phyloP scores from a whole-genome alignment of 352 stramenopile genomes.

The Globisporangium ultimum region DNA sequence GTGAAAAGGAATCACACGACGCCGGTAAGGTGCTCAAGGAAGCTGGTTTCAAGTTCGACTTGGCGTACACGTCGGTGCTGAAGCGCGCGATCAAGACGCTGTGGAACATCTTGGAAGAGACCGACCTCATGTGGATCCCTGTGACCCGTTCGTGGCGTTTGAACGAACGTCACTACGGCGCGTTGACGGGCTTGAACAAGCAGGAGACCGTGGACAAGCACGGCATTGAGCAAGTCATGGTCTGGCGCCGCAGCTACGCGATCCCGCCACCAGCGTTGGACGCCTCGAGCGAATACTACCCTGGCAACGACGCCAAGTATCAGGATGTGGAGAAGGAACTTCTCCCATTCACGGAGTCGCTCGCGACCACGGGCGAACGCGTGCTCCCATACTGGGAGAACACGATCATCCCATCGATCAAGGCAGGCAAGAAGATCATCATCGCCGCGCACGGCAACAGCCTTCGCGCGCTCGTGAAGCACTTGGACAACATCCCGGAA shows the following conservation, averaged over 20 bases:
- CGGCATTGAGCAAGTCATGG: slow-evolving; percentile 96
- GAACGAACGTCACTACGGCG: slow-evolving; percentile 99
- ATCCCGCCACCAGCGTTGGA: slow-evolving; percentile 93
- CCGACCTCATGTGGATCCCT: slow-evolving; percentile 97
- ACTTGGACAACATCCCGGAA: slow-evolving; percentile 97
- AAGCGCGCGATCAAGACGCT: slow-evolving; percentile 98
- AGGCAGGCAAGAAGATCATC: slow-evolving; percentile 94
- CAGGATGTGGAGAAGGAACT: slow-evolving; percentile 84
- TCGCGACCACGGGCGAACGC: slow-evolving; percentile 92
- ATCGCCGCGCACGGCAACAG: slow-evolving; percentile 98
- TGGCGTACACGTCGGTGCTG: slow-evolving; percentile 95
- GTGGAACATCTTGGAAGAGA: slow-evolving; percentile 96
- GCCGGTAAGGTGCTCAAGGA: slow-evolving; percentile 93
- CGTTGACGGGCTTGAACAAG: slow-evolving; percentile 98
- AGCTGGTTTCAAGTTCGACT: slow-evolving; percentile 92
- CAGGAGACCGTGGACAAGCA: slow-evolving; percentile 99
- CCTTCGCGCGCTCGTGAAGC: slow-evolving; percentile 97
- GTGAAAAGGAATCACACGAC: slow-evolving; percentile 91
- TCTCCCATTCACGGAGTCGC: slow-evolving; percentile 92
- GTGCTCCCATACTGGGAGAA: slow-evolving; percentile 96
- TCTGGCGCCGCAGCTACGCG: slow-evolving; percentile 97
- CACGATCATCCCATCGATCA: slow-evolving; percentile 93
- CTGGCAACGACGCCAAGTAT: slow-evolving; percentile 91
- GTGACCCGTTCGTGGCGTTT: slow-evolving; percentile 92
- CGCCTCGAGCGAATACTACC: slow-evolving; percentile 87